Evolutionary conservation across 306 rosid genomes (phyloP).

Genomic region (Ormosia semicastrata): DNA sequence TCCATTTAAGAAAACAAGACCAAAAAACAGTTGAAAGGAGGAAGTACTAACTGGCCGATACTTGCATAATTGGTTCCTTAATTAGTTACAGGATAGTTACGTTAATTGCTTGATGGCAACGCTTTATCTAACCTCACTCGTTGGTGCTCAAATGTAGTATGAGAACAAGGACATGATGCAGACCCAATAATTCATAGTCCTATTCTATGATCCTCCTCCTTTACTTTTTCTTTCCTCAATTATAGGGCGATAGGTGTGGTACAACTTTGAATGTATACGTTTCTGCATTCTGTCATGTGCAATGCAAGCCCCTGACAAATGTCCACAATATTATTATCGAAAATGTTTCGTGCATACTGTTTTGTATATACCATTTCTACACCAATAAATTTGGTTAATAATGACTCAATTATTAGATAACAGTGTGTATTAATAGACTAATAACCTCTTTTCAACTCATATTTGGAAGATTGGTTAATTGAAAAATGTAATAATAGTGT

Average conservation of each 20-base stretch:
- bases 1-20: neutral
- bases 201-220: neutral
- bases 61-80: conserved; percentile 17
- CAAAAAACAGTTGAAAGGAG: neutral
- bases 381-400: neutral
- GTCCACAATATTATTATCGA: neutral
- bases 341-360: neutral
- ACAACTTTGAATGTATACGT: conserved; percentile 21
- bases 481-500: no score
- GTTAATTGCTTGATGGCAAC: conserved; percentile 27
- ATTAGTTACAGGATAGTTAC: conserved; percentile 12
- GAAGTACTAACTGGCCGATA: neutral
- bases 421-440: neutral
- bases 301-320: conserved; percentile 20
- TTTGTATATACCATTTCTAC: neutral
- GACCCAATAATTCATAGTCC: conserved; percentile 22
- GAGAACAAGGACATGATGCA: conserved; percentile 32
- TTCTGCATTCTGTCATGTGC: conserved; percentile 40
- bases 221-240: conserved; percentile 38
- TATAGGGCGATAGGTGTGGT: conserved; percentile 31
- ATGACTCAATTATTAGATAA: neutral
- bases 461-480: no score
- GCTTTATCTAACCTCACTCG: conserved; percentile 20
- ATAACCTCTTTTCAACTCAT: neutral
- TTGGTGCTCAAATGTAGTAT: conserved; percentile 24